Base-by-base conservation (phyloP, 2,329 filamentous ascomycete genomes). In the Fusarium siculi region DNA sequence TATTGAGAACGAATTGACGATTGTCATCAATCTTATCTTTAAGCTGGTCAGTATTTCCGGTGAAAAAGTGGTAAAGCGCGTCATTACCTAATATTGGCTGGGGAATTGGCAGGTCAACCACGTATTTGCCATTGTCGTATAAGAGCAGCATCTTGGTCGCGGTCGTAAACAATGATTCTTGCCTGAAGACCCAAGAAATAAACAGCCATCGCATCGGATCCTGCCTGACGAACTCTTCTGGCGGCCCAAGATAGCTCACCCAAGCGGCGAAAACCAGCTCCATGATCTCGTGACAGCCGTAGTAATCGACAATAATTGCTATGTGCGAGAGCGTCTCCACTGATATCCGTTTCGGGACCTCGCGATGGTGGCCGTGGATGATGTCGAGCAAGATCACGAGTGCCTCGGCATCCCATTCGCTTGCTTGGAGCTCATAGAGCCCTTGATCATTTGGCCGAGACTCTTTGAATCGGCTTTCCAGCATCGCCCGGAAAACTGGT, bases 251-350 rank as follows among this genome's bases (percentile, higher is more conserved):
- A 30, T 65, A 54, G 12, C 52, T 42, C 23, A 70, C 21, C 67
- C 67, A 70, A 14, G 66, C 66, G 3, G 52, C 46, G 32, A 70
- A 16, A 16, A 75, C 64, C 7, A 75, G 12, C 15, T 78, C 73
- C 3, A 76, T 62, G 11, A 73, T 56, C 16, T 81, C 79, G 32
- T 78, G 73, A 36, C 76, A 80, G 8, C 79, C 56, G 19, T 79
- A 80, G 34, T 81, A 79, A n/a, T 81, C 78, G 4, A 80, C 76
- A 6, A 81, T 57, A 10, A 77, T 73, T 1, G 78, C 77, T 12
- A 80, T 60, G 32, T 79, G 78, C 4, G 77, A 73, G 2, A 80
- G 53, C 30, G 69, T 76, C 28, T 79, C 76, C 3, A 78, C 62
- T 1, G 50, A 57, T 12, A 80, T 37, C 0, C 7, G 30, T 2